Base-by-base conservation (phyloP, 805 yeast species). In the Myxozyma mucilagina region DNA sequence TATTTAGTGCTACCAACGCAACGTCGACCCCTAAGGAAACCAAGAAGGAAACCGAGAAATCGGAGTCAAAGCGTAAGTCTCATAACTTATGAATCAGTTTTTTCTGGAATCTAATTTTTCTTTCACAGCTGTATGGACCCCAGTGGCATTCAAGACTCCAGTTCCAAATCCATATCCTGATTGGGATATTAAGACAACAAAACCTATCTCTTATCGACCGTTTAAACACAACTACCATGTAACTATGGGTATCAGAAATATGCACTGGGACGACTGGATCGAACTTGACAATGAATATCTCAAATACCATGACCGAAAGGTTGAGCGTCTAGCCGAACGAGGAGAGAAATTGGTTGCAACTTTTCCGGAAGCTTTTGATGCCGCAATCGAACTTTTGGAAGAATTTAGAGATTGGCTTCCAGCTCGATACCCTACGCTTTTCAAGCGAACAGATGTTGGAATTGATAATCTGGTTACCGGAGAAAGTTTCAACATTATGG, bases 221-320 rank as follows among this genome's bases (percentile, higher is more conserved):
- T 86, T 86, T 74, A 84, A 80, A 69, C 86, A 84, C 71, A 83
- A 81, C 61, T 86, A 86, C 69, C 80, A 75, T 66, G 79, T 86
- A 52, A 86, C 86, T 29, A 86, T 86, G 90, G 90, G 90, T 6
- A 85, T 85, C 47, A 75, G 90, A 64, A 75, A 75, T 60, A 81
- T 85, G 87, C 82, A 84, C 52, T 81, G 81, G 79, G 75, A 81
- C 56, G 76, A 76, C 53, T 86, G 90, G 90, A 82, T 86, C 63
- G 87, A 86, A 69, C 75, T 86, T 60, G 90, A 86, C 71, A 84
- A 83, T 61, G 85, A 86, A 72, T 86, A 87, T 87, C 65, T 67
- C 56, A 79, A 79, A 61, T 85, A 71, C 66, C 88, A 86, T 69
- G 68, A 78, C 24, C 75, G 80, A 47, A 86, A 86, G 70, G 64